Evolutionary conservation across 2,329 filamentous ascomycete species (phyloP).

Genomic region (Clonostachys rosea): DNA sequence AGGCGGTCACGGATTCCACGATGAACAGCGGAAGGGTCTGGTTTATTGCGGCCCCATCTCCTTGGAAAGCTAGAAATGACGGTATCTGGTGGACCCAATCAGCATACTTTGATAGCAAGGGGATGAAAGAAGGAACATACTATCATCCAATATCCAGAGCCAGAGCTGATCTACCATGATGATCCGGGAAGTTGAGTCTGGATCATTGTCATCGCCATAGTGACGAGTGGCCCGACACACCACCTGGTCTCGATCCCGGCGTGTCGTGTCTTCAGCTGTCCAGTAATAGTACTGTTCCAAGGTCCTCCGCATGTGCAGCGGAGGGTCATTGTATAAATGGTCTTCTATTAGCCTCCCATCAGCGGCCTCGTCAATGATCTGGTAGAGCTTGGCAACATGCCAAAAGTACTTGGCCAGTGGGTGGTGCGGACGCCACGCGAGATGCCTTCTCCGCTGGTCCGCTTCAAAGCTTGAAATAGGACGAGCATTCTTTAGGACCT

Average conservation of each 20-base stretch:
- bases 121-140: constrained; percentile 1
- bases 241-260: constrained; percentile 19
- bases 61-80: constrained; percentile 30
- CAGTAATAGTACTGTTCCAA: constrained; percentile 30
- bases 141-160: constrained; percentile 10
- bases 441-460: not conserved
- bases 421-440: constrained; percentile 5
- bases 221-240: constrained; percentile 14
- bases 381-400: constrained; percentile 8
- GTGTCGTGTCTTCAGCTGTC: constrained; percentile 23
- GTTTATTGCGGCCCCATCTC: constrained; percentile 28
- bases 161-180: constrained; percentile 11
- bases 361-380: constrained; percentile 10
- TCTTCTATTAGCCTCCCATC: constrained; percentile 10
- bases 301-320: constrained; percentile 22
- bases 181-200: constrained; percentile 5
- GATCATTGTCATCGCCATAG: constrained; percentile 3
- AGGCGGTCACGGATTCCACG: constrained; percentile 25
- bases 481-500: not conserved
- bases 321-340: constrained; percentile 13
- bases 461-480: constrained; percentile 1
- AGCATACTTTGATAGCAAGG: not conserved
- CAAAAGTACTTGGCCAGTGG: constrained; percentile 11
- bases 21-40: constrained; percentile 26
- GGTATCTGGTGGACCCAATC: constrained; percentile 18